These are phyloP conservation scores for Nitzschia sp. DNA, from an alignment of 108 stramenopile species.

Conservation along the genomic window DNA sequence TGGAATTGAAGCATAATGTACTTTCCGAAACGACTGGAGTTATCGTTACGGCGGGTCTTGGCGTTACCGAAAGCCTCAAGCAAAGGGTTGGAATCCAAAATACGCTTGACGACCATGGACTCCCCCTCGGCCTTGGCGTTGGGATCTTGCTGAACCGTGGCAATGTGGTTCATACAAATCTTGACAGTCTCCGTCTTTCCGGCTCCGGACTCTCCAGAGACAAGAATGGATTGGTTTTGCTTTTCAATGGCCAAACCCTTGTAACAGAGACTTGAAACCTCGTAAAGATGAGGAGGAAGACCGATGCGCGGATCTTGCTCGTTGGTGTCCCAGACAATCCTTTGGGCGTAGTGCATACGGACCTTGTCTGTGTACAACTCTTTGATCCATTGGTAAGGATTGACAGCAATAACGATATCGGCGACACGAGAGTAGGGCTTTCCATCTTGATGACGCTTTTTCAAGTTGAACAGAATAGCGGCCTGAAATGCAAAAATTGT, in stretches of 20 bases:
- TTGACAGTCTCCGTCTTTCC: conserved; percentile 91
- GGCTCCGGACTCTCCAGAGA: conserved; percentile 82
- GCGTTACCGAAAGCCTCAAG: conserved; percentile 89
- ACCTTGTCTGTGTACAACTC: conserved; percentile 66
- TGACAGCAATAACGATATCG: conserved; percentile 88
- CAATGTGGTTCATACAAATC: conserved; percentile 84
- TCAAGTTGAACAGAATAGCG: conserved; percentile 84
- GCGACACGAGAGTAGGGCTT: conserved; percentile 84
- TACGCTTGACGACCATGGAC: conserved; percentile 44
- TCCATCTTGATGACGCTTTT: conserved; percentile 60
- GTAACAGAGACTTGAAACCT: conserved; percentile 68
- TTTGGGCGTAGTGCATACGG: conserved; percentile 59
- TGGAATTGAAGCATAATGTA: conserved; percentile 79
- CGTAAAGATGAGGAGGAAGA: conserved; percentile 63
- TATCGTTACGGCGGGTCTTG: conserved; percentile 82
- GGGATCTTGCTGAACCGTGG: conserved; percentile 60
- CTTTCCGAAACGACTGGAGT: conserved; percentile 78
- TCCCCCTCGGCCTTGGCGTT: conserved; percentile 38
- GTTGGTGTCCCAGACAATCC: conserved; percentile 54
- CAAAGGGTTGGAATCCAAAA: conserved; percentile 81
- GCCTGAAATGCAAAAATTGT: conserved; percentile 44
- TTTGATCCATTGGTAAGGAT: conserved; percentile 83
- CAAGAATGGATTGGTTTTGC: conserved; percentile 70
- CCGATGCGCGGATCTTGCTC: conserved; percentile 33
- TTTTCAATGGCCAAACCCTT: conserved; percentile 57